Base-by-base conservation (phyloP, 2,329 filamentous ascomycete genomes). In the Colletotrichum graminicola region DNA sequence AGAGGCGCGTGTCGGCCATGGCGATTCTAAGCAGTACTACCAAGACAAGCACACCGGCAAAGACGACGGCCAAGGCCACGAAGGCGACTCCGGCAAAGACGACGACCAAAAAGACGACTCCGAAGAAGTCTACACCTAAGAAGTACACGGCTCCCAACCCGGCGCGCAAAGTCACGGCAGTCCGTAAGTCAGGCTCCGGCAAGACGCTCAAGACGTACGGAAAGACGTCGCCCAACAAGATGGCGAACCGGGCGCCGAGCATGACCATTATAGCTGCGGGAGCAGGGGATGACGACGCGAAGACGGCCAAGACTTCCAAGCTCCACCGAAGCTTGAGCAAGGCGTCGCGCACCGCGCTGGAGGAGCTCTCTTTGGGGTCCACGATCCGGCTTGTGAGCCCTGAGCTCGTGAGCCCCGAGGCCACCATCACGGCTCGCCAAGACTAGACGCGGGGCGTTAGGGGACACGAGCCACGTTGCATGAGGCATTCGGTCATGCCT, bases 1-100 rank as follows among this genome's bases (percentile, higher is more conserved):
- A 79, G 75, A 82, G 79, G 75, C 75, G 79, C 62, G 76, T 82
- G 39, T 78, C 79, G n/a, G 78, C 76, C 43, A 78, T 80, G 51
- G 74, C 77, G 10, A 74, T 76, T 43, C 75, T 71, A 29, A 56
- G 51, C 54, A 54, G 59, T 45, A 71, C 55, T 39, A 43, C 49
- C 32, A 71, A 71, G 60, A 75, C 41, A 71, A 59, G 21, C 12
- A 71, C 64, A 12, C 63, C 64, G 12, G 47, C 49, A 14, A 74
- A 73, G 61, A 52, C 34, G 14, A 39, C 61, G 47, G 43, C 36
- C 61, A 63, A 63, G 61, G 61, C 26, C 18, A 26, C 67, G 3
- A 63, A 63, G 61, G 18, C 23, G n/a, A 49, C 49, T 10, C 34
- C 65, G 3, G 59, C 67, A 36, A 69, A 71, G 41, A 39, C 66